phyloP scores from a whole-genome alignment of 495 filamentous ascomycete genomes.

The Emericellopsis terricola region DNA sequence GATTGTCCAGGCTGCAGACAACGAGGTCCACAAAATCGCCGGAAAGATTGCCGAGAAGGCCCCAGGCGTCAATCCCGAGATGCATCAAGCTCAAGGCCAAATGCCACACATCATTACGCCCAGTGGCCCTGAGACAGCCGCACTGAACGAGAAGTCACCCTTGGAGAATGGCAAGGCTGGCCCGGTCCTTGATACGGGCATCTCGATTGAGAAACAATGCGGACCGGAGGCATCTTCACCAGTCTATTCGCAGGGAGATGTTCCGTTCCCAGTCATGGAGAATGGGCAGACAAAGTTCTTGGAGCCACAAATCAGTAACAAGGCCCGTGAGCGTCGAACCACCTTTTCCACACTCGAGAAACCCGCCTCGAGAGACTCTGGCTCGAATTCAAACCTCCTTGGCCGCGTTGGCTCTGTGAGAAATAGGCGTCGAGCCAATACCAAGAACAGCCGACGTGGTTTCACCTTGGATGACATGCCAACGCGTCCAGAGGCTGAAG shows the following conservation, averaged over 20 bases:
- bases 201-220: too few species aligned
- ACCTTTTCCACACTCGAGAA: constrained; percentile 26
- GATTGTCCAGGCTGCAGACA: constrained; percentile 4
- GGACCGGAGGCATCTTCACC: constrained; percentile 8
- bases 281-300: constrained; percentile 3
- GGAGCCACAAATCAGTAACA: constrained; percentile 9
- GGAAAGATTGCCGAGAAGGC: constrained; percentile 1
- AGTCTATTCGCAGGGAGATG: constrained; percentile 8
- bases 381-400: constrained; percentile 6
- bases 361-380: constrained; percentile 12
- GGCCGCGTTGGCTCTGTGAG: constrained; percentile 14
- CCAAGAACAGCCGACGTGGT: constrained; percentile 53
- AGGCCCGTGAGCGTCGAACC: constrained; percentile 20
- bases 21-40: constrained; percentile 1
- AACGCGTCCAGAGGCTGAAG: constrained; percentile 49
- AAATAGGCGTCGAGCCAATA: constrained; percentile 53
- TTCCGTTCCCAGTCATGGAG: constrained; percentile 14
- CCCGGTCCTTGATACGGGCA: too few species aligned
- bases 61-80: constrained; percentile 5
- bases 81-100: too few species aligned
- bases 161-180: too few species aligned
- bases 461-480: constrained; percentile 45
- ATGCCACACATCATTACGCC: constrained; percentile 8
- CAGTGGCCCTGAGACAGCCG: neutral
- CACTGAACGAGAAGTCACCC: too few species aligned